Conservation (phyloP, 225 moss, liverwort and hornwort genomes). For the Takakia lepidozioides region DNA sequence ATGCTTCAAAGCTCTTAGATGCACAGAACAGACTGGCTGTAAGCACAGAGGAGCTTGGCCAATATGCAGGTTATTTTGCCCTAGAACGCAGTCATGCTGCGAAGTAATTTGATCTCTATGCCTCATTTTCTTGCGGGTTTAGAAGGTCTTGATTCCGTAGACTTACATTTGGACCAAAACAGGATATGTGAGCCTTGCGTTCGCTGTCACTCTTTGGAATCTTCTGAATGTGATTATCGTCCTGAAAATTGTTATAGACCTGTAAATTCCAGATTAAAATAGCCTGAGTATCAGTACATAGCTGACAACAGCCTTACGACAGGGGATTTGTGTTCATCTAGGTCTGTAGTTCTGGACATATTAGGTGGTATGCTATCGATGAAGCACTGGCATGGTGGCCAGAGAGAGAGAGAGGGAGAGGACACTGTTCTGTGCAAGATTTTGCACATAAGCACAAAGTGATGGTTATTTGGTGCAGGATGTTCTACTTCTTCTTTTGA, state of each 20-base stretch:
- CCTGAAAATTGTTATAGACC: neutral
- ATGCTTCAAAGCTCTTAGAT: neutral
- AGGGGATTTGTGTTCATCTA: no score
- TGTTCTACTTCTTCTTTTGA: slow-evolving; percentile 80
- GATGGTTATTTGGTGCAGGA: slow-evolving; percentile 38
- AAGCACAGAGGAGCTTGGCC: slow-evolving; percentile 41
- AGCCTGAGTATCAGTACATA: no score
- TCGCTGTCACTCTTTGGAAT: neutral
- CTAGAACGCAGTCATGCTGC: slow-evolving; percentile 55
- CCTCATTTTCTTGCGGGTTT: neutral
- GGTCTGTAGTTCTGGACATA: no score
- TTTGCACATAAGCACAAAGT: no score
- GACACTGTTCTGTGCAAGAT: no score
- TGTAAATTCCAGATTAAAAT: neutral
- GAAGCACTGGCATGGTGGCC: no score
- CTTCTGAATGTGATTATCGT: neutral
- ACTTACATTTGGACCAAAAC: neutral
- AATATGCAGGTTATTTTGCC: slow-evolving; percentile 67
- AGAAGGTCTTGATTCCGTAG: neutral
- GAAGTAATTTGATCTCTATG: slow-evolving; percentile 21
- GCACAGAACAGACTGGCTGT: no score
- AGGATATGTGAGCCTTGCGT: no score
- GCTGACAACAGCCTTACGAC: no score
- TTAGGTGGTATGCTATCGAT: no score
- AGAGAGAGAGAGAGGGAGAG: no score